These are phyloP conservation scores for Trichosporon inkin DNA, from an alignment of 1,284 basidiomycete species.

Conservation along the genomic window DNA sequence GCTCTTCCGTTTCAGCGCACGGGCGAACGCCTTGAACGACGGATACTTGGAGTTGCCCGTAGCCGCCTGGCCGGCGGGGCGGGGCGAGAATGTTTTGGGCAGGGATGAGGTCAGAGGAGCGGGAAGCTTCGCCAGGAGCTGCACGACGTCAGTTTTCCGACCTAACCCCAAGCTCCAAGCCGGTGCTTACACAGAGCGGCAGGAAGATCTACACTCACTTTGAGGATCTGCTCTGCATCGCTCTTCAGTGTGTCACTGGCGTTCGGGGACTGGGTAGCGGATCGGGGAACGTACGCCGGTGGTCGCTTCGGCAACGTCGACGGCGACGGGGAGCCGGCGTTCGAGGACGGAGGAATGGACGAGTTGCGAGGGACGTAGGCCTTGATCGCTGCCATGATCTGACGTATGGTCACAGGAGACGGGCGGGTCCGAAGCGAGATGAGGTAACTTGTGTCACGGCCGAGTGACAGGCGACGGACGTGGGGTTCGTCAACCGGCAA, in stretches of 20 bases:
- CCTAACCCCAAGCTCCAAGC: neutral
- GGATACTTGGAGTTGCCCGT: slow-evolving; percentile 9
- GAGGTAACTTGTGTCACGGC: neutral
- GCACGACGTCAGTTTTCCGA: neutral
- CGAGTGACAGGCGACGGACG: neutral
- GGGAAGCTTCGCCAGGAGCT: slow-evolving; percentile 37
- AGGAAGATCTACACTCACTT: slow-evolving; percentile 25
- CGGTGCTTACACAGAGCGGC: neutral
- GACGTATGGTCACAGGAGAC: neutral
- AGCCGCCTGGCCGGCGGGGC: neutral
- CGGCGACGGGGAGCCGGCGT: slow-evolving; percentile 11
- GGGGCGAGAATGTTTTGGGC: slow-evolving; percentile 1
- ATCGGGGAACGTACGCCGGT: slow-evolving; percentile 15
- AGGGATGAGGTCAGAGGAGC: slow-evolving; percentile 36
- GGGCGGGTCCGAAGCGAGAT: slow-evolving; percentile 1
- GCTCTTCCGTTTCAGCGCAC: slow-evolving; percentile 20
- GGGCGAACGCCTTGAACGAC: slow-evolving; percentile 21
- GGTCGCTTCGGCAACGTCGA: slow-evolving; percentile 8
- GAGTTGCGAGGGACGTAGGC: slow-evolving; percentile 24
- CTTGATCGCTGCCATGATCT: slow-evolving; percentile 18
- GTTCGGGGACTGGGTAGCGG: slow-evolving; percentile 10
- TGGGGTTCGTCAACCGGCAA: neutral
- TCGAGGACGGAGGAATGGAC: slow-evolving; percentile 19
- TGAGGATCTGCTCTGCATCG: slow-evolving; percentile 31
- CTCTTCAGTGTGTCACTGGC: slow-evolving; percentile 25